phyloP scores from a whole-genome alignment of 495 filamentous ascomycete species.

The Talaromyces borbonicus region DNA sequence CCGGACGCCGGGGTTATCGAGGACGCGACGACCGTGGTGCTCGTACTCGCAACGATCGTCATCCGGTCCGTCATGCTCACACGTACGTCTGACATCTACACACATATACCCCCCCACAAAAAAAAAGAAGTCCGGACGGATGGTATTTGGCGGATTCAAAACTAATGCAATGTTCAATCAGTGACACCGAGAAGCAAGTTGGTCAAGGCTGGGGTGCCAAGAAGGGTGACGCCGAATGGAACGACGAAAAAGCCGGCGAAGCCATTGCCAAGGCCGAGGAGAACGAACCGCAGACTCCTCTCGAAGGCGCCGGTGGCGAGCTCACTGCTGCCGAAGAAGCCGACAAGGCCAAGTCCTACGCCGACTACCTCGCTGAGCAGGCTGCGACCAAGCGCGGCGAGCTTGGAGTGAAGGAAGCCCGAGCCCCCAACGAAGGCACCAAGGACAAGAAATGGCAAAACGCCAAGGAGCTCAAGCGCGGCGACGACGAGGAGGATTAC shows the following conservation, averaged over 20 bases:
- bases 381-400: conserved; percentile 69
- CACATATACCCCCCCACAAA: too few relatives aligned
- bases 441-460: conserved; percentile 89
- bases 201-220: conserved; percentile 81
- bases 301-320: conserved; percentile 17
- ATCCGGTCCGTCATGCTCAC: conserved; percentile 55
- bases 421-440: conserved; percentile 83
- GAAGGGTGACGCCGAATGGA: conserved; percentile 68
- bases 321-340: conserved; percentile 51
- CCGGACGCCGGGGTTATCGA: conserved; percentile 47
- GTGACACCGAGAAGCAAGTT: conserved; percentile 88
- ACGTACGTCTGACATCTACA: too few relatives aligned
- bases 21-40: conserved; percentile 42
- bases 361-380: conserved; percentile 78
- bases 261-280: conserved; percentile 76
- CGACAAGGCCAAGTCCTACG: conserved; percentile 80
- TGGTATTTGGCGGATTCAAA: neutral
- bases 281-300: conserved; percentile 46
- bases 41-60: conserved; percentile 65
- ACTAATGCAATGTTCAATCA: conserved; percentile 16
- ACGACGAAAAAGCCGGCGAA: conserved; percentile 81
- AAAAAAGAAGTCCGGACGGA: too few relatives aligned
- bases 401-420: conserved; percentile 61
- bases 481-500: conserved; percentile 63
- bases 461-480: conserved; percentile 66